phyloP scores from a whole-genome alignment of 73 alveolate species.

The Breviolum minutum region DNA sequence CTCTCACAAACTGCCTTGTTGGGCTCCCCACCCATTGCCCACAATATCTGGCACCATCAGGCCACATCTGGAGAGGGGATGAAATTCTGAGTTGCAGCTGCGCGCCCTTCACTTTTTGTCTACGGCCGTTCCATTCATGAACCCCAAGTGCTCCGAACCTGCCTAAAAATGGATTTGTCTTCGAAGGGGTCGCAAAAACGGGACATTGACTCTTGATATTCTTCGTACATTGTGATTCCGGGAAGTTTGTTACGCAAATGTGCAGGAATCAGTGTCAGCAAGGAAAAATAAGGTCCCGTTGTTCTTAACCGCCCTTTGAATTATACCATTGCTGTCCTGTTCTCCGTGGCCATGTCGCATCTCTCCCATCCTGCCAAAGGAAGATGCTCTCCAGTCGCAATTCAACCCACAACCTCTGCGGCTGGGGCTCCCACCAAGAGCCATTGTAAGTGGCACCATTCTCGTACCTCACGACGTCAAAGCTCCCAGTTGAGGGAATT shows the following conservation, averaged over 20 bases:
- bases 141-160: background rate
- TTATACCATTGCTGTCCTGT: background rate
- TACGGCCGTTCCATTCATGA: no score
- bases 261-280: no score
- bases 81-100: background rate
- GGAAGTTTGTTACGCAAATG: no score
- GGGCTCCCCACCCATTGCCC: conserved; percentile 83
- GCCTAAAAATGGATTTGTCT: background rate
- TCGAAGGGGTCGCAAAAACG: background rate
- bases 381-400: background rate
- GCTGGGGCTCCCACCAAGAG: conserved; percentile 37
- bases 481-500: background rate
- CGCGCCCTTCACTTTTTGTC: no score
- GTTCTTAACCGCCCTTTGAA: background rate
- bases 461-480: conserved; percentile 16
- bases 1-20: background rate
- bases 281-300: background rate
- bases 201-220: background rate
- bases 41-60: conserved; percentile 84
- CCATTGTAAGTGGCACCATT: conserved; percentile 80
- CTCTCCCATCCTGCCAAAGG: conserved; percentile 71
- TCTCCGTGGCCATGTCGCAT: conserved; percentile 87
- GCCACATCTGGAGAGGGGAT: conserved; percentile 68
- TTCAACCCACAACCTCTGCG: background rate
- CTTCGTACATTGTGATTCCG: no score